These are phyloP conservation scores for Puccinia horiana DNA, from an alignment of 1,284 basidiomycete genomes.

Conservation along the genomic window DNA sequence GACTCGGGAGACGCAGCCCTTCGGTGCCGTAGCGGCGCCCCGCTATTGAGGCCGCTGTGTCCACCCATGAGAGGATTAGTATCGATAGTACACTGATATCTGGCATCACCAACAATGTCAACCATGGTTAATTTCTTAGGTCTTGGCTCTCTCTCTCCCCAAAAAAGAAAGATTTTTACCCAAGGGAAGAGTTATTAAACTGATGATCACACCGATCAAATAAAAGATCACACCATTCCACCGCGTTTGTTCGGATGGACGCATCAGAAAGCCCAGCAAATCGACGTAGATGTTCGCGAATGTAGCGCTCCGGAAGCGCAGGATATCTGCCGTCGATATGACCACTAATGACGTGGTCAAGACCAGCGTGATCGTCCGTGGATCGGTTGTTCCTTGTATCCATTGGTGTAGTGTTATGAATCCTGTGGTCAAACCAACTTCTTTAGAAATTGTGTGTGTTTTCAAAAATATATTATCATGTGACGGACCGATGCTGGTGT, in stretches of 20 bases:
- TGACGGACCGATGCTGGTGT: constrained; percentile 38
- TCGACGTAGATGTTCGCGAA: constrained; percentile 29
- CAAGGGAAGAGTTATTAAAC: constrained; percentile 26
- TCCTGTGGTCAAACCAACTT: not conserved
- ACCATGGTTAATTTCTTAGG: not conserved
- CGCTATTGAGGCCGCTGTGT: constrained; percentile 36
- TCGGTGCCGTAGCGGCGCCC: constrained; percentile 21
- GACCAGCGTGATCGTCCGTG: not conserved
- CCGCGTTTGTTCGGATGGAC: constrained; percentile 20
- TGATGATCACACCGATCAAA: constrained; percentile 42
- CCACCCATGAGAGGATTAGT: constrained; percentile 44
- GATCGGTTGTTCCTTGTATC: not conserved
- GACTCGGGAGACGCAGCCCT: constrained; percentile 5
- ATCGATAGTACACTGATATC: constrained; percentile 46
- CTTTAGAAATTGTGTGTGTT: not conserved
- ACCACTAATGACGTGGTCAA: constrained; percentile 4
- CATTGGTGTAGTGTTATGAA: constrained; percentile 37
- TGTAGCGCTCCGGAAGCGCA: constrained; percentile 8
- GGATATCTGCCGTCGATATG: constrained; percentile 23
- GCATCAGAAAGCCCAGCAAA: constrained; percentile 39
- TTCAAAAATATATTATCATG: no score
- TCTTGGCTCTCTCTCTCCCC: not conserved
- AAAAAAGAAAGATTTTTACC: not conserved
- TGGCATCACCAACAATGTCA: not conserved
- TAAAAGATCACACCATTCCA: constrained; percentile 49